Base-by-base conservation (phyloP, 306 rosid genomes). In the Vigna trinervia region DNA sequence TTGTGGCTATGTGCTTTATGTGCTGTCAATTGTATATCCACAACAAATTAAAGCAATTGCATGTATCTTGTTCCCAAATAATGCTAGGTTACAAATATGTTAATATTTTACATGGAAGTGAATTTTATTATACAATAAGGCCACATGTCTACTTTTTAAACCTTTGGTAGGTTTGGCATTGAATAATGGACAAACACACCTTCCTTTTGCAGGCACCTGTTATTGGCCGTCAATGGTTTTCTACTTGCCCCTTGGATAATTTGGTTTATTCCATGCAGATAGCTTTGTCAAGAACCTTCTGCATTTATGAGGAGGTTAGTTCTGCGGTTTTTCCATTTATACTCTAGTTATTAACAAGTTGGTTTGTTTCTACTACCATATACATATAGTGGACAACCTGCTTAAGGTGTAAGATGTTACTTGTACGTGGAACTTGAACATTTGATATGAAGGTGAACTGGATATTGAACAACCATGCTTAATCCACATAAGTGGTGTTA, bases 151-250 rank as follows among this genome's bases (percentile, higher is more conserved):
- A 39, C 45, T 2, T 1, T 38, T 38, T 38, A 8, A 69, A 17
- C 64, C 15, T 34, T 76, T 66, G 28, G 52, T 58, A 34, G 53
- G 67, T 41, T 63, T 73, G 56, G 23, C 36, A 4, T 68, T 72
- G 47, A 76, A 32, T 72, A 77, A 80, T 77, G 34, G 30, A 17
- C 52, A 19, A 54, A 38, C 30, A 30, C 77, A 69, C 66, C 54
- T 69, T 66, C 8, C 51, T 52, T 48, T 81, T 76, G 74, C 74
- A 94, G 97, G 98, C 88, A 14, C 86, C 71, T 76, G 88, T 71
- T 54, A 86, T 94, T 84, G 97, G 96, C 79, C 67, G 83, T 80
- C 97, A 92, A 73, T 94, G 97, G 96, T 90, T 89, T 89, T 88
- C 91, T 72, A 85, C 86, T 6, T 63, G 79, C 34, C 78, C 83